Percentiles rank a stretch among this genome's conserved stretches.
These are phyloP conservation scores for Cyberlindnera mrakii DNA, from an alignment of 805 yeast species.

Conservation along the genomic window DNA sequence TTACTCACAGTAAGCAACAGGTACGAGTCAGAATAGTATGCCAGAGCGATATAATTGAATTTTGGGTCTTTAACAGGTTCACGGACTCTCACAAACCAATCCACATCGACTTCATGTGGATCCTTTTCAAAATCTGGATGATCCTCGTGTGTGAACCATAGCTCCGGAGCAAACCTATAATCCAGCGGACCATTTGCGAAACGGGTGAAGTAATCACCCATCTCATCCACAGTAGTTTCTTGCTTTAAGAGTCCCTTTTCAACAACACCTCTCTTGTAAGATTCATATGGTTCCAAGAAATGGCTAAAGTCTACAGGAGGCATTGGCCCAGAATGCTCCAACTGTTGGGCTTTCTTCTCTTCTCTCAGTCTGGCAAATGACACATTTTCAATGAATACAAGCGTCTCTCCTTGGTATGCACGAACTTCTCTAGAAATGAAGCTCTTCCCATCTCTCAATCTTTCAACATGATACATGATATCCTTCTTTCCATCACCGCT, in stretches of 20 bases:
- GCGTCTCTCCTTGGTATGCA: constrained; percentile 46
- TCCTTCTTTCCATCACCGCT: constrained; percentile 44
- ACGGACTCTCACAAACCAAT: constrained; percentile 11
- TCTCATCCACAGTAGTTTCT: constrained; percentile 1
- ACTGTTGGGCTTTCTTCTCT: constrained; percentile 8
- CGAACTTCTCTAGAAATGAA: constrained; percentile 47
- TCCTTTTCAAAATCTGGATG: constrained; percentile 10
- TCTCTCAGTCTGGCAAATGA: constrained; percentile 16
- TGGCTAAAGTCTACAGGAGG: constrained; percentile 12
- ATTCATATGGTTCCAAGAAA: constrained; percentile 9
- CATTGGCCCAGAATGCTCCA: constrained; percentile 12
- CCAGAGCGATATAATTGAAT: constrained; percentile 50
- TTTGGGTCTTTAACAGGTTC: constrained; percentile 21
- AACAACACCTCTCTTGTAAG: constrained; percentile 11
- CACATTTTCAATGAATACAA: constrained; percentile 47
- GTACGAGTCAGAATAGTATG: constrained; percentile 54
- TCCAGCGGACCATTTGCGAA: constrained; percentile 27
- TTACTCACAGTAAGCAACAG: constrained; percentile 48
- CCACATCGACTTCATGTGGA: constrained; percentile 17
- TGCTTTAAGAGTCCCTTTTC: constrained; percentile 8
- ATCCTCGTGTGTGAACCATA: constrained; percentile 21
- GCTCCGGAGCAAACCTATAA: constrained; percentile 31
- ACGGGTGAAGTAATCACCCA: constrained; percentile 25
- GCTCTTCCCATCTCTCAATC: constrained; percentile 46
- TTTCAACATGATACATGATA: constrained; percentile 47